A percentile compares a stretch with the other conserved stretches of the same genome.
phyloP scores from a whole-genome alignment of 2,329 filamentous ascomycete species.

The Claviceps humidiphila region DNA sequence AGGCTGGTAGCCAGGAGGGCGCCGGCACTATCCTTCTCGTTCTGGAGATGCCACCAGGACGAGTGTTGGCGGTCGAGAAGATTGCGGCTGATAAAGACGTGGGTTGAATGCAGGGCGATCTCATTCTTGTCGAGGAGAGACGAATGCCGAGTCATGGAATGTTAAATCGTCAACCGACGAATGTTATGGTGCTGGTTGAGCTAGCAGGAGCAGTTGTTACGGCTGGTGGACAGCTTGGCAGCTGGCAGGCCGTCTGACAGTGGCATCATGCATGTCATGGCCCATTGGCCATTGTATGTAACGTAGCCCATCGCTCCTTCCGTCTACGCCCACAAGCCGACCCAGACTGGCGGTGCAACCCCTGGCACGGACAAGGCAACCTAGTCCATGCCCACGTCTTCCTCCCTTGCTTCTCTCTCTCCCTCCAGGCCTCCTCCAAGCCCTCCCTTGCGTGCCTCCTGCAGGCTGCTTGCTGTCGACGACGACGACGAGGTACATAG shows the following conservation, averaged over 20 bases:
- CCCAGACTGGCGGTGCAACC: background rate
- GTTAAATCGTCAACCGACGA: background rate
- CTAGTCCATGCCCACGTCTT: background rate
- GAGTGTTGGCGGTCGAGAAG: background rate
- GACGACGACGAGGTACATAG: background rate
- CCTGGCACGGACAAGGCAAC: background rate
- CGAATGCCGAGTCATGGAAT: background rate
- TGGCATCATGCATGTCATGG: too few relatives aligned
- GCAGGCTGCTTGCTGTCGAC: background rate
- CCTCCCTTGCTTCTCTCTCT: background rate
- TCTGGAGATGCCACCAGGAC: background rate
- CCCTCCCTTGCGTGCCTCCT: background rate
- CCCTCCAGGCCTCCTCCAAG: background rate
- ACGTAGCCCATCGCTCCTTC: background rate
- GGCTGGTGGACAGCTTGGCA: too few relatives aligned
- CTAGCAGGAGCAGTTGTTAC: too few relatives aligned
- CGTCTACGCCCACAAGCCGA: background rate
- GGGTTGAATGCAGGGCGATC: background rate
- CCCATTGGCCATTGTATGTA: too few relatives aligned
- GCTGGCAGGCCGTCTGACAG: too few relatives aligned
- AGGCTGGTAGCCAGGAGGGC: background rate
- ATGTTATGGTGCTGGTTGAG: too few relatives aligned
- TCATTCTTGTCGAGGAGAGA: background rate
- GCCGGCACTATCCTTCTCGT: background rate
- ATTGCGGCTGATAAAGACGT: background rate